A percentile compares a stretch with the other conserved stretches of the same genome.
phyloP scores from a whole-genome alignment of 2,329 filamentous ascomycete genomes.

The Exophiala bonariae region DNA sequence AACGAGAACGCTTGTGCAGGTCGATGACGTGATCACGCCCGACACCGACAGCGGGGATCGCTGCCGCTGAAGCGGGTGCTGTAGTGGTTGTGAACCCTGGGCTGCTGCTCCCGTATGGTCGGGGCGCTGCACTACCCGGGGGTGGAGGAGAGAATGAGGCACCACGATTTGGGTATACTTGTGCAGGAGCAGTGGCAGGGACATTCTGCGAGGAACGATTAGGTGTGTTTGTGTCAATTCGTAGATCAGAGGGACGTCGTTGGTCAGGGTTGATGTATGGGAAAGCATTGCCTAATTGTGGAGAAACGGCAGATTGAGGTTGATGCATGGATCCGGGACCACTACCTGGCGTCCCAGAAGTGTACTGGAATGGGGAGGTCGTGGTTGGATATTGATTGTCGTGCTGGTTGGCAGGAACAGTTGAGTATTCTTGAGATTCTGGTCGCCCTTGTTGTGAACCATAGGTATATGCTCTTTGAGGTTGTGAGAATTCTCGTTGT shows the following conservation, averaged over 20 bases:
- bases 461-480: too few species aligned
- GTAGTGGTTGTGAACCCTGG: neutral
- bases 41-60: neutral
- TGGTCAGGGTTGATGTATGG: slow-evolving; percentile 6
- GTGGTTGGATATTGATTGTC: too few species aligned
- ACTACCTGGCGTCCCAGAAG: too few species aligned
- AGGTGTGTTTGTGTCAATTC: slow-evolving; percentile 19
- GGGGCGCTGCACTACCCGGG: neutral
- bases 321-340: neutral
- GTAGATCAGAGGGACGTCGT: slow-evolving; percentile 19
- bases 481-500: too few species aligned
- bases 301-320: neutral
- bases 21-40: slow-evolving; percentile 32
- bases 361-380: too few species aligned
- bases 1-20: slow-evolving; percentile 39
- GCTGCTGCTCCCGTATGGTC: neutral
- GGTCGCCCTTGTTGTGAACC: too few species aligned
- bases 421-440: too few species aligned
- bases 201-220: slow-evolving; percentile 1
- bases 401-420: too few species aligned
- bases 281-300: neutral
- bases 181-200: slow-evolving; percentile 17
- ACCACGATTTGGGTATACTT: slow-evolving; percentile 8
- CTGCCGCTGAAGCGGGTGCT: neutral
- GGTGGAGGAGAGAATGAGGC: slow-evolving; percentile 2